phyloP scores from a whole-genome alignment of 345 rosid species.

The Salix udensis region DNA sequence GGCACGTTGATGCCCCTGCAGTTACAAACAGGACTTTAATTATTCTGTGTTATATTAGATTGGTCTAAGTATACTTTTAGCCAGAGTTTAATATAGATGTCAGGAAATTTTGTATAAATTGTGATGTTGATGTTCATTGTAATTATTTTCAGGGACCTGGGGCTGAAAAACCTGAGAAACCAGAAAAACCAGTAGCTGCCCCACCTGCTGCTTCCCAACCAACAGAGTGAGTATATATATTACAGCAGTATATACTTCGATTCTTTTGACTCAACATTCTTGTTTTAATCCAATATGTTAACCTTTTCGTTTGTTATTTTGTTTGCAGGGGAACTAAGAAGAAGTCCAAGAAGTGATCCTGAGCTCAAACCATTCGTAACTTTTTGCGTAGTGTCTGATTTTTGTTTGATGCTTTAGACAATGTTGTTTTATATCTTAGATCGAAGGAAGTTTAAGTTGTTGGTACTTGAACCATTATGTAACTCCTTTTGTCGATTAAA shows the following conservation, averaged over 20 bases:
- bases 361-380: neutral
- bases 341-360: constrained; percentile 22
- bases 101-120: neutral
- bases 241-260: neutral
- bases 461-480: neutral
- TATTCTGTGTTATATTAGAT: neutral
- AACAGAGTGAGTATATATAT: constrained; percentile 9
- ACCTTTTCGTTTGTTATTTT: neutral
- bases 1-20: neutral
- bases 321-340: constrained; percentile 17
- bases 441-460: constrained; percentile 6
- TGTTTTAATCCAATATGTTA: neutral
- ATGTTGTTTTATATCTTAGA: neutral
- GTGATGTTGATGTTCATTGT: neutral
- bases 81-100: neutral
- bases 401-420: constrained; percentile 3
- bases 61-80: neutral
- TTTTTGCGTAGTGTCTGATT: neutral
- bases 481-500: neutral
- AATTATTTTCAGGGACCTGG: constrained; percentile 21
- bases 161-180: constrained; percentile 15
- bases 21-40: neutral
- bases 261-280: too few species aligned
- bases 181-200: constrained; percentile 20
- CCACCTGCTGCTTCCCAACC: constrained; percentile 16